Conservation (phyloP, 1,284 basidiomycete species). For the Rhizoctonia solani region DNA sequence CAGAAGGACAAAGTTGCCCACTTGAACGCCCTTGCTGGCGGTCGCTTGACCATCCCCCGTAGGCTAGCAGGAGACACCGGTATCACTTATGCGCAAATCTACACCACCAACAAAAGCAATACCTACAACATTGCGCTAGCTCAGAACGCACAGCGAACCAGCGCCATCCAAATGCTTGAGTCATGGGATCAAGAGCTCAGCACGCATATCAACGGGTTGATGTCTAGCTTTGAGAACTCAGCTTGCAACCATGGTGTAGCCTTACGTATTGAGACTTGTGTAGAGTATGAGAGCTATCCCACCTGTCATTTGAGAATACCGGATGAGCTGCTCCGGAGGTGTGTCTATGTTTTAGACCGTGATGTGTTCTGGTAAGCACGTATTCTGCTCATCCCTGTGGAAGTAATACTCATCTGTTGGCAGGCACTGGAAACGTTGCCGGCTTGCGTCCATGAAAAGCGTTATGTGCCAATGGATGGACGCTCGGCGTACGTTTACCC, state of each 20-base stretch:
- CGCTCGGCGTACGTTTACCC: neutral
- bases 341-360: neutral
- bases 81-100: neutral
- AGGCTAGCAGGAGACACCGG: neutral
- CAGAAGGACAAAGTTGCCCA: slow-evolving; percentile 19
- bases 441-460: neutral
- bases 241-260: neutral
- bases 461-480: slow-evolving; percentile 1
- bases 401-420: neutral
- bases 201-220: neutral
- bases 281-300: neutral
- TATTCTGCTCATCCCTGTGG: neutral
- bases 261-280: neutral
- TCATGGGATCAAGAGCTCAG: neutral
- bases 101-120: slow-evolving; percentile 9
- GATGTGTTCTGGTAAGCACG: neutral
- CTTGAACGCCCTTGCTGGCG: neutral
- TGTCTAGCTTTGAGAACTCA: neutral
- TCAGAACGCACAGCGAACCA: slow-evolving; percentile 18
- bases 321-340: neutral
- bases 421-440: neutral
- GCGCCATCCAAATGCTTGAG: neutral
- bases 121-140: neutral
- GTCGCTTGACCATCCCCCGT: neutral
- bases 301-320: neutral